These are phyloP conservation scores for Tolypocladium tropicale DNA, from an alignment of 2,329 filamentous ascomycete genomes.

Conservation along the genomic window DNA sequence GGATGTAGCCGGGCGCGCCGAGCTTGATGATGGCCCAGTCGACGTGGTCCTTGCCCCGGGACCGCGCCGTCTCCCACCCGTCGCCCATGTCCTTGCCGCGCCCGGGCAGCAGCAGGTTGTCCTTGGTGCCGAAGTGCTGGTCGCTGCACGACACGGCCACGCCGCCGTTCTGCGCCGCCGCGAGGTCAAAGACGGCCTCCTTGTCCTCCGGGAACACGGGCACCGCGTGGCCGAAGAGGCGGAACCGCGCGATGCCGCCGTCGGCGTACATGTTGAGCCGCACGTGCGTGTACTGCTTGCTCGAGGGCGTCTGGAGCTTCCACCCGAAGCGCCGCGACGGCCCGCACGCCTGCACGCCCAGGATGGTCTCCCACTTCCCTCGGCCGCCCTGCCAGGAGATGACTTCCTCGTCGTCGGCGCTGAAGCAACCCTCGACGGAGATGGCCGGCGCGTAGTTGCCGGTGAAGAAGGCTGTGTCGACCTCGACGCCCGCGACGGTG, in stretches of 20 bases:
- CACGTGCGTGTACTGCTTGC: slow-evolving; percentile 68
- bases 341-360: slow-evolving; percentile 60
- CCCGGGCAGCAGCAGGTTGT: slow-evolving; percentile 70
- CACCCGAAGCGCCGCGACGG: slow-evolving; percentile 65
- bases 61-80: slow-evolving; percentile 77
- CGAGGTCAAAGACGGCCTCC: slow-evolving; percentile 61
- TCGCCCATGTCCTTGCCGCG: slow-evolving; percentile 79
- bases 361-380: slow-evolving; percentile 62
- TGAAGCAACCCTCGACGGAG: slow-evolving; percentile 68
- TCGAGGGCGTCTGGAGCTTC: slow-evolving; percentile 48
- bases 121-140: slow-evolving; percentile 75
- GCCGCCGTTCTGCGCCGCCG: slow-evolving; percentile 68
- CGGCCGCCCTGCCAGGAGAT: slow-evolving; percentile 47
- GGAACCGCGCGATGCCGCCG: slow-evolving; percentile 72
- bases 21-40: slow-evolving; percentile 76
- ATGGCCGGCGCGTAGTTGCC: slow-evolving; percentile 76
- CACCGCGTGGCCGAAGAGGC: slow-evolving; percentile 65
- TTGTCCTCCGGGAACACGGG: slow-evolving; percentile 63
- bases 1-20: slow-evolving; percentile 53
- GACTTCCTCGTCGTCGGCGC: slow-evolving; percentile 52
- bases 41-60: slow-evolving; percentile 58
- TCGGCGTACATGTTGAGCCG: slow-evolving; percentile 79
- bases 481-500: slow-evolving; percentile 61
- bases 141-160: slow-evolving; percentile 69
- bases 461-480: slow-evolving; percentile 73